Base-by-base conservation (phyloP, 345 rosid species). In the Kandelia obovata region DNA sequence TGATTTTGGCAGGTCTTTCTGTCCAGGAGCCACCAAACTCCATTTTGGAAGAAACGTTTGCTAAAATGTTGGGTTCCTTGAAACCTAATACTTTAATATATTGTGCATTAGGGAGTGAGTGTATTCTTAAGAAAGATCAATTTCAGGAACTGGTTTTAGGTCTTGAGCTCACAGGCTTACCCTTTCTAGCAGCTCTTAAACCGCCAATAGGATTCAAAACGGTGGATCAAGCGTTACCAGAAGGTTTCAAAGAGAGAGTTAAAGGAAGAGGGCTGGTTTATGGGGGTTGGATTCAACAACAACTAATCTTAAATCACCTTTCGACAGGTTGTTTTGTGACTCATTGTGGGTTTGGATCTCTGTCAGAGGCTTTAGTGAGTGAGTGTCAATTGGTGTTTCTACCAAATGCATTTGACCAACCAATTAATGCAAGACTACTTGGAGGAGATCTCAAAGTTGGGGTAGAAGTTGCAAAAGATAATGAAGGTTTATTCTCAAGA, bases 311-410 rank as follows among this genome's bases (percentile, higher is more conserved):
- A 8, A 43, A 43, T 19, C 85, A 79, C 59, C 73, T 69, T 20
- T 78, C 83, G 9, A 66, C 80, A 0, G 85, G 87, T 57, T 81
- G 85, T 67, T 83, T 83, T 20, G 76, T 83, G 55, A 78, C 83
- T 5, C 85, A 83, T n/a, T 83, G 85, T 32, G 85, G 89, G 26
- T 78, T 63, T 1, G 78, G 83, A 1, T 84, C 83, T 1, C 25
- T 82, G 7, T 56, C 69, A 1, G 82, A 85, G 16, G 80, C 83
- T 11, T 15, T 81, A 70, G 56, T 68, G 10, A 83, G 37, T 32
- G 35, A 71, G 11, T 85, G 89, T 53, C 84, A 77, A 34, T 8
- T 85, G 26, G 84, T 81, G 28, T 32, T 85, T 32, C 19, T 85
- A 53, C 89, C 86, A 0, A 62, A 82, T 2, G 30, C n/a, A 1